Conservation (phyloP, 116 monocot genomes). For the Zostera marina region DNA sequence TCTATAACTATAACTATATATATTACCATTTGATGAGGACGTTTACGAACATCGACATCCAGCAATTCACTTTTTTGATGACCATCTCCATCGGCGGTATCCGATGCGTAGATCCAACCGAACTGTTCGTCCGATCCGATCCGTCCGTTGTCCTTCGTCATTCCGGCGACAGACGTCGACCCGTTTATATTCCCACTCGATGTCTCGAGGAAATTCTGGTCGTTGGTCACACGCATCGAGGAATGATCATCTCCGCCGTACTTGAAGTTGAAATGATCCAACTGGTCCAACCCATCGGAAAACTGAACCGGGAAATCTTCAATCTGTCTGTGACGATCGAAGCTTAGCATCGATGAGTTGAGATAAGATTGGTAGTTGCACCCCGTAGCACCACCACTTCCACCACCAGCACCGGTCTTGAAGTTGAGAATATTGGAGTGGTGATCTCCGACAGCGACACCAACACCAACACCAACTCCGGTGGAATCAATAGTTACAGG, state of each 20-base stretch:
- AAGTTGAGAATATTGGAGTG: conserved; percentile 12
- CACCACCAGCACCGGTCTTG: background rate
- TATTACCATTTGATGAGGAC: conserved; percentile 8
- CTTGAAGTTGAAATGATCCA: background rate
- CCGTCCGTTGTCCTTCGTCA: conserved; percentile 3
- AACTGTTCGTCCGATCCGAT: conserved; percentile 22
- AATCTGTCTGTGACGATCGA: background rate
- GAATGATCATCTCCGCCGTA: background rate
- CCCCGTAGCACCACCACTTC: background rate
- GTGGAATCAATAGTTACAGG: background rate
- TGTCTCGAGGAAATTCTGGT: conserved; percentile 4
- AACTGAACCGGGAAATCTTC: conserved; percentile 4
- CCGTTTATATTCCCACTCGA: background rate
- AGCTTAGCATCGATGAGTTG: conserved; percentile 14
- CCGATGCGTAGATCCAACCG: conserved; percentile 20
- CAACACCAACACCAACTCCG: too few relatives aligned
- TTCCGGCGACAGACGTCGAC: too few relatives aligned
- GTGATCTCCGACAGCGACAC: too few relatives aligned
- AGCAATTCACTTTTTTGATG: conserved; percentile 20
- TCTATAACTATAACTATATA: background rate
- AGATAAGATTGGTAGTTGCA: conserved; percentile 1
- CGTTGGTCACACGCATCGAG: background rate
- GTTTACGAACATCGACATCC: conserved; percentile 1
- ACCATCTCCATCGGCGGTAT: background rate
- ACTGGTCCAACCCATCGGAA: background rate